These are phyloP conservation scores for Claviceps capensis DNA, from an alignment of 2,329 filamentous ascomycete genomes.

Conservation along the genomic window DNA sequence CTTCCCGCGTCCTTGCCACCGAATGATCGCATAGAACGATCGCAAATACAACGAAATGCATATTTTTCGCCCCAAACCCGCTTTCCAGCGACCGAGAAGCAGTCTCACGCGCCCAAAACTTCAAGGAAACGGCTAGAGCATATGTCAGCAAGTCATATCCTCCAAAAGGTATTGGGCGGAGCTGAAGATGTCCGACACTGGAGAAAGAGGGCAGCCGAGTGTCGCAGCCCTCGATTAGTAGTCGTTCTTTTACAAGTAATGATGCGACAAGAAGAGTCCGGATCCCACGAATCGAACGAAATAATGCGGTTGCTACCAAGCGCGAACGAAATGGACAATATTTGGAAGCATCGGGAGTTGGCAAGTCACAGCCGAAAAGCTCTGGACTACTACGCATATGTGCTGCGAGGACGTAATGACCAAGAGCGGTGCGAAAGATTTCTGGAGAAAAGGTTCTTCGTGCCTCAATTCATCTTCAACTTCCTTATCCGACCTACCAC, in stretches of 20 bases:
- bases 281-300: slow-evolving; percentile 6
- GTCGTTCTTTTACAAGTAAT: slow-evolving; percentile 20
- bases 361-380: slow-evolving; percentile 11
- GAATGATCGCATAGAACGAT: background rate
- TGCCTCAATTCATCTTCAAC: slow-evolving; percentile 18
- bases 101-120: background rate
- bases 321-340: slow-evolving; percentile 11
- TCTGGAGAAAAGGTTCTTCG: slow-evolving; percentile 11
- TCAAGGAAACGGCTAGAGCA: slow-evolving; percentile 10
- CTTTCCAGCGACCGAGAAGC: background rate
- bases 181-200: slow-evolving; percentile 5
- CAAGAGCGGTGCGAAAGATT: slow-evolving; percentile 19
- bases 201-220: slow-evolving; percentile 11
- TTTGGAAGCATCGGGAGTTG: slow-evolving; percentile 9
- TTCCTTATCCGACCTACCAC: slow-evolving; percentile 17
- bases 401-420: slow-evolving; percentile 17
- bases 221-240: slow-evolving; percentile 15
- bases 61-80: background rate
- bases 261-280: slow-evolving; percentile 12
- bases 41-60: background rate
- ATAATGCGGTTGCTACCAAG: slow-evolving; percentile 15
- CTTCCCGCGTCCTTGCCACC: background rate
- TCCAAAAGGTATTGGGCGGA: slow-evolving; percentile 11
- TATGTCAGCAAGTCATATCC: slow-evolving; percentile 13
- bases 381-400: slow-evolving; percentile 15